phyloP scores from a whole-genome alignment of 495 filamentous ascomycete species.

The Emericellopsis terricola region DNA sequence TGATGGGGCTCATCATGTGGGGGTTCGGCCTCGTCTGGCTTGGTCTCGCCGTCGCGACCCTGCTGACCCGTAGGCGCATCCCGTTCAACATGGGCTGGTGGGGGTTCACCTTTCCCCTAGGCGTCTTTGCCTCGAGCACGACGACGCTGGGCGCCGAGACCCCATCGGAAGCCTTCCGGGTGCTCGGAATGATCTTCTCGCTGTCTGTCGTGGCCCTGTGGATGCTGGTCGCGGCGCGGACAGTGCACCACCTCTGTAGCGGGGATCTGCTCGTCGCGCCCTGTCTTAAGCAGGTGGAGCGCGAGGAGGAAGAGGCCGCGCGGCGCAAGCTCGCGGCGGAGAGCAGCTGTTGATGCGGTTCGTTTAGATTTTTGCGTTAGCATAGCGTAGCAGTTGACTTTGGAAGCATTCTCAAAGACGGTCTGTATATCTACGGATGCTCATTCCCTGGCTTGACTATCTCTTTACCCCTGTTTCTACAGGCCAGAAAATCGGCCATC shows the following conservation, averaged over 20 bases:
- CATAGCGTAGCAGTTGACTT: too few relatives aligned
- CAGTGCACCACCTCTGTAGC: conserved; percentile 20
- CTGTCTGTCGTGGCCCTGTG: conserved; percentile 30
- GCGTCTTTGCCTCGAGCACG: conserved; percentile 34
- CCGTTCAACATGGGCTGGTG: conserved; percentile 56
- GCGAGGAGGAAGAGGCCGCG: not conserved
- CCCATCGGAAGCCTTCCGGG: not conserved
- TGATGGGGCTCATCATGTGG: conserved; percentile 39
- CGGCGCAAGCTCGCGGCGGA: too few relatives aligned
- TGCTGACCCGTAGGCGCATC: conserved; percentile 23
- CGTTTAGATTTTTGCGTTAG: too few relatives aligned
- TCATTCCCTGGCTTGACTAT: too few relatives aligned
- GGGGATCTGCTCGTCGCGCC: conserved; percentile 33
- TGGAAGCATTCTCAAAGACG: too few relatives aligned
- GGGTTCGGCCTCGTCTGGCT: conserved; percentile 44
- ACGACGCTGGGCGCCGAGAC: conserved; percentile 24
- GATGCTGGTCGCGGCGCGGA: conserved; percentile 28
- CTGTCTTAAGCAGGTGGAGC: conserved; percentile 25
- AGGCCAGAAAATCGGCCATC: too few relatives aligned
- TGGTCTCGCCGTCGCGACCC: conserved; percentile 32
- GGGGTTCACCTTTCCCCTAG: conserved; percentile 45
- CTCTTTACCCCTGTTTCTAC: too few relatives aligned
- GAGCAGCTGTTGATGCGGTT: too few relatives aligned
- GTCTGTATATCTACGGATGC: too few relatives aligned
- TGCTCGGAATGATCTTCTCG: conserved; percentile 21